phyloP scores from a whole-genome alignment of 2,329 filamentous ascomycete genomes.

The Colletotrichum sp. region DNA sequence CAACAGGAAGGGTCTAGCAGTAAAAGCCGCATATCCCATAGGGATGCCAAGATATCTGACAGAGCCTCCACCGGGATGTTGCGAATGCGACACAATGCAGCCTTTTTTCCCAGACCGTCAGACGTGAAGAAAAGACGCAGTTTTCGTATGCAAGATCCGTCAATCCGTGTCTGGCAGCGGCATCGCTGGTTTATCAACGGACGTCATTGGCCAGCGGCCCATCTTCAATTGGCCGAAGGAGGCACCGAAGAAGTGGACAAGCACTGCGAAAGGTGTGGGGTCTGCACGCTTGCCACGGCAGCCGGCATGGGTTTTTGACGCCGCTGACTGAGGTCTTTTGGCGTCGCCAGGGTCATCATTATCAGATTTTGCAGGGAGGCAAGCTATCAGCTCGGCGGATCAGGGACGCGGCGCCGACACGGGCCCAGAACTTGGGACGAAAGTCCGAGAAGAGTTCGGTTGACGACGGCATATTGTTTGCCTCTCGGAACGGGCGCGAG shows the following conservation, averaged over 20 bases:
- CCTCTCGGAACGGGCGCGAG: not conserved
- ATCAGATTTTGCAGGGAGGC: not conserved
- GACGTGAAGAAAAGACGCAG: not conserved
- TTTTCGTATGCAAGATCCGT: not conserved
- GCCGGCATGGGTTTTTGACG: not conserved
- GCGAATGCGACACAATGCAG: not conserved
- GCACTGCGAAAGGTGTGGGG: not conserved
- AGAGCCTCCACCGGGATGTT: not conserved
- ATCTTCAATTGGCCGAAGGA: conserved; percentile 2
- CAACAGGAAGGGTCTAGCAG: not conserved
- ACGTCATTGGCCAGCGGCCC: not conserved
- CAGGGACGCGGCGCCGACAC: conserved; percentile 5
- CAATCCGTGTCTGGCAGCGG: not conserved
- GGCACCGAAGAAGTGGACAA: conserved; percentile 9
- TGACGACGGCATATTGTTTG: not conserved
- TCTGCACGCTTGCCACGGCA: not conserved
- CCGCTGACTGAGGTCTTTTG: conserved; percentile 15
- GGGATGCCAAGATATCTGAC: not conserved
- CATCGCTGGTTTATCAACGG: not conserved
- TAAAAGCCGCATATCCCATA: not conserved
- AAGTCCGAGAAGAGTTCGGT: conserved; percentile 12
- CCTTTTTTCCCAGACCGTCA: not conserved
- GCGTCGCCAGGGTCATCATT: not conserved
- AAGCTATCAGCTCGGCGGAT: conserved; percentile 8
- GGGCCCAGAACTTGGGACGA: not conserved